Conservation (phyloP, 2,329 filamentous ascomycete species). For the Calonectria pseudoturangicola region DNA sequence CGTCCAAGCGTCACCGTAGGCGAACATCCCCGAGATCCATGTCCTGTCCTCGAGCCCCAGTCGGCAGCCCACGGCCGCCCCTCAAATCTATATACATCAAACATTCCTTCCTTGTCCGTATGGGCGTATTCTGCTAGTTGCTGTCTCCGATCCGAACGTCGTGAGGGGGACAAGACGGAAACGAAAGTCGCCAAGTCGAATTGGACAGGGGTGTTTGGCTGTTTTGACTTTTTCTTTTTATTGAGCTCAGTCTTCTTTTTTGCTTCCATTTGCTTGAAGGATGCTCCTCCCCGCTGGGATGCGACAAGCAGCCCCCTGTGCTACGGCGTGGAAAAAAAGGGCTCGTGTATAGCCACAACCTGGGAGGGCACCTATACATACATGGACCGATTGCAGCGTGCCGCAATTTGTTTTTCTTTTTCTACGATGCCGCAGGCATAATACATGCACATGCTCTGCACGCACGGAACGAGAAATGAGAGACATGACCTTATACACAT, state of each 20-base stretch:
- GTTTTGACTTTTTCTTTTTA: slow-evolving; percentile 1
- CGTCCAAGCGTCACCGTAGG: slow-evolving; percentile 8
- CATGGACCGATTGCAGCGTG: slow-evolving; percentile 8
- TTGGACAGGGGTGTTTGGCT: not conserved
- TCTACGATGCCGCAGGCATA: slow-evolving; percentile 1
- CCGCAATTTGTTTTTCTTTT: slow-evolving; percentile 18
- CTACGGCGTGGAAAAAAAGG: not conserved
- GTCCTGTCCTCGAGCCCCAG: slow-evolving; percentile 24
- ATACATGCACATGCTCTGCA: slow-evolving; percentile 11
- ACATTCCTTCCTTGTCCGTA: slow-evolving; percentile 18
- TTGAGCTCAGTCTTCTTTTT: not conserved
- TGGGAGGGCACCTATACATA: not conserved
- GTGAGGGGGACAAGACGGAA: not conserved
- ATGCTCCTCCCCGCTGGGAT: slow-evolving; percentile 8
- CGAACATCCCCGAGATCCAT: slow-evolving; percentile 26
- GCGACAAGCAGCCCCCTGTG: slow-evolving; percentile 16
- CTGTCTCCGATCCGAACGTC: too few relatives aligned
- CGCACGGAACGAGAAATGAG: not conserved
- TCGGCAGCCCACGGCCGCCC: not conserved
- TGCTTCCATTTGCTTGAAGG: slow-evolving; percentile 15
- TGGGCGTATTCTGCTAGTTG: not conserved
- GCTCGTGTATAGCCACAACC: not conserved
- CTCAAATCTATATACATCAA: slow-evolving; percentile 28
- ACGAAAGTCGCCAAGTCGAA: not conserved
- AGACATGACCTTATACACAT: not conserved